Percentiles rank a stretch among this genome's conserved stretches.
Conservation (phyloP, 768 basidiomycete species). For the Suillus placidus region DNA sequence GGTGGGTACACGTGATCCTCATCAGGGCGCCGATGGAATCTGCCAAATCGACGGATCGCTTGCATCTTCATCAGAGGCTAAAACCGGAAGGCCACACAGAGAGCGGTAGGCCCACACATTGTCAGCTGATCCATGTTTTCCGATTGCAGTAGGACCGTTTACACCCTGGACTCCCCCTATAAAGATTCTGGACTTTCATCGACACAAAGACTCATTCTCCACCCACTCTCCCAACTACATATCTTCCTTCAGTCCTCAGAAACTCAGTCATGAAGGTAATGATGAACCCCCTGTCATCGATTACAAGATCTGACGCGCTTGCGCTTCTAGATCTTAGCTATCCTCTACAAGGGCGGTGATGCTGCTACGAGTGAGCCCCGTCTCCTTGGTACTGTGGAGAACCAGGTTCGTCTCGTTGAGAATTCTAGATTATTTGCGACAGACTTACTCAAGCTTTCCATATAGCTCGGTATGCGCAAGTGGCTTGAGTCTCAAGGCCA, state of each 20-base stretch:
- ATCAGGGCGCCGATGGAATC: conserved; percentile 2
- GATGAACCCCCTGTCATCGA: neutral
- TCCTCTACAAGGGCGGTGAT: conserved; percentile 69
- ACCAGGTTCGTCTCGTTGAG: conserved; percentile 50
- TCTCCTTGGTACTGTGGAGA: conserved; percentile 80
- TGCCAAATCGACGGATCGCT: neutral
- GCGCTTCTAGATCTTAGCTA: conserved; percentile 61
- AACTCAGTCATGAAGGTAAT: conserved; percentile 47
- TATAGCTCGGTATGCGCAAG: conserved; percentile 68
- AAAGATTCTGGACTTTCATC: conserved; percentile 17
- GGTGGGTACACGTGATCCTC: conserved; percentile 17
- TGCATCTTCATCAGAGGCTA: conserved; percentile 3
- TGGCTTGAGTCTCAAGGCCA: conserved; percentile 77
- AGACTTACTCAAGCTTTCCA: neutral
- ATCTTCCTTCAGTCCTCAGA: conserved; percentile 1
- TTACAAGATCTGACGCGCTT: conserved; percentile 8
- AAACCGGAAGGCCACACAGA: conserved; percentile 11
- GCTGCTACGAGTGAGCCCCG: conserved; percentile 72
- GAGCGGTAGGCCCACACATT: conserved; percentile 7
- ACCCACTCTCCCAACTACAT: conserved; percentile 18
- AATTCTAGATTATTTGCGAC: neutral
- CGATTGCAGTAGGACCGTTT: conserved; percentile 10
- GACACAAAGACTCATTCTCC: neutral
- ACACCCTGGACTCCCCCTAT: conserved; percentile 17
- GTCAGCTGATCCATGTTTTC: conserved; percentile 22